Evolutionary conservation across 1,139 yeast genomes (phyloP), one percentile per base, ranked within the genome.

Genomic region (Zygosaccharomyces sapae): DNA sequence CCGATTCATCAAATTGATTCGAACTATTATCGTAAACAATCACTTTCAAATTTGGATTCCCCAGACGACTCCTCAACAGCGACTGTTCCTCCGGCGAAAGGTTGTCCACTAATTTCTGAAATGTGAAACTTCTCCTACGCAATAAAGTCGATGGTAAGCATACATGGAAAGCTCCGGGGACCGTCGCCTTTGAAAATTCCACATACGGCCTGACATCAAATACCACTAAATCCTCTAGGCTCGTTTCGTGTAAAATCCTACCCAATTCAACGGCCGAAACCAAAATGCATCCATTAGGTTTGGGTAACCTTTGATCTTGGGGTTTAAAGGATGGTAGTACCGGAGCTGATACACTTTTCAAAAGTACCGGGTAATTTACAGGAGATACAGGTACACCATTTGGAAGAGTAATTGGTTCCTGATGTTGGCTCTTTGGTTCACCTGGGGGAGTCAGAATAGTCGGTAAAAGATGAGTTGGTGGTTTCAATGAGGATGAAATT

Each of bases 131-230:
- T 33, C 77, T 72, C 52, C 96, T 75, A 61, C 83, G 83, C 54
- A 87, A 68, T 41, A 87, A 70, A 1, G 95, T 86, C 13, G 92
- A 80, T 1, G 95, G 95, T 20, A 86, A 70, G 59, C 90, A 83
- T 31, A 86, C 74, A 59, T 84, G 84, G 38, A 83, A 68, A 1
- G 95, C 76, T 40, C 74, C 68, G 10, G 57, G 58, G n/a, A 87
- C 61, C 49, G 81, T 82, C 3, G 73, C 61, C 47, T 69, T 71
- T 27, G 77, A 70, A 62, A 70, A 84, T 45, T 82, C 86, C 3
- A 84, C 76, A 58, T 77, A 83, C 0, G 95, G 83, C 44, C 96
- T 71, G 12, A 83, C 78, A 61, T 87, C 96, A n/a, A 87, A 69
- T 4, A 83, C 55, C 27, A 84, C 43, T 20, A 65, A 41, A 33